phyloP scores from a whole-genome alignment of 1,139 yeast species.

The Saccharomycopsis crataegensis region DNA sequence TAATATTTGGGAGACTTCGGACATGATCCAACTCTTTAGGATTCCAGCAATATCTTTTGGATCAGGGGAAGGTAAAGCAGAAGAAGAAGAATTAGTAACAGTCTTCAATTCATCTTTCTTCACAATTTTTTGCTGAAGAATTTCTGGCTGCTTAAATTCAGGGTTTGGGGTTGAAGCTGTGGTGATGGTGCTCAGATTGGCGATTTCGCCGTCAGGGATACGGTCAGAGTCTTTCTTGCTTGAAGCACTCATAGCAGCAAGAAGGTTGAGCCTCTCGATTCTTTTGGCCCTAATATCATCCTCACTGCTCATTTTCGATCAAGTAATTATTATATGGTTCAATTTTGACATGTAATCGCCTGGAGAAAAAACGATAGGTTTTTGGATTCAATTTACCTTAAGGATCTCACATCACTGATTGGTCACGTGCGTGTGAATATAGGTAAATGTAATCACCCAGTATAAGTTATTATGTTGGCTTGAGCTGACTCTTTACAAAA shows the following conservation, averaged over 20 bases:
- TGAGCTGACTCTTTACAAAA: too few relatives aligned
- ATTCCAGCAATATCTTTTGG: slow-evolving; percentile 19
- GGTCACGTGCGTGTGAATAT: too few relatives aligned
- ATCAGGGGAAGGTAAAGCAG: neutral
- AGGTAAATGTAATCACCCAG: too few relatives aligned
- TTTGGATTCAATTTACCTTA: too few relatives aligned
- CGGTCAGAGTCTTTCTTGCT: too few relatives aligned
- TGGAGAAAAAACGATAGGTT: too few relatives aligned
- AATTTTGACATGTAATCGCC: too few relatives aligned
- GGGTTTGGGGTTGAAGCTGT: neutral
- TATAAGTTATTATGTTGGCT: too few relatives aligned
- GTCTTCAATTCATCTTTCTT: too few relatives aligned
- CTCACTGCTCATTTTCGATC: slow-evolving; percentile 23
- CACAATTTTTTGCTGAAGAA: neutral
- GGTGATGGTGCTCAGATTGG: neutral
- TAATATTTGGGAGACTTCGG: slow-evolving; percentile 34
- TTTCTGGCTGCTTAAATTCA: neutral
- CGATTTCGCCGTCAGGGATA: neutral
- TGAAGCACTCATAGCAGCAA: neutral
- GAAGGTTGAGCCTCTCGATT: slow-evolving; percentile 38
- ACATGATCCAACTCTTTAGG: slow-evolving; percentile 27
- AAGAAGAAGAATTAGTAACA: too few relatives aligned
- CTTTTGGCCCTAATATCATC: slow-evolving; percentile 48
- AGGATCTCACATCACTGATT: too few relatives aligned
- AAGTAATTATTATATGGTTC: too few relatives aligned